Evolutionary conservation across 139 green algal genomes (phyloP).

Genomic region (Raphidocelis subcapitata): DNA sequence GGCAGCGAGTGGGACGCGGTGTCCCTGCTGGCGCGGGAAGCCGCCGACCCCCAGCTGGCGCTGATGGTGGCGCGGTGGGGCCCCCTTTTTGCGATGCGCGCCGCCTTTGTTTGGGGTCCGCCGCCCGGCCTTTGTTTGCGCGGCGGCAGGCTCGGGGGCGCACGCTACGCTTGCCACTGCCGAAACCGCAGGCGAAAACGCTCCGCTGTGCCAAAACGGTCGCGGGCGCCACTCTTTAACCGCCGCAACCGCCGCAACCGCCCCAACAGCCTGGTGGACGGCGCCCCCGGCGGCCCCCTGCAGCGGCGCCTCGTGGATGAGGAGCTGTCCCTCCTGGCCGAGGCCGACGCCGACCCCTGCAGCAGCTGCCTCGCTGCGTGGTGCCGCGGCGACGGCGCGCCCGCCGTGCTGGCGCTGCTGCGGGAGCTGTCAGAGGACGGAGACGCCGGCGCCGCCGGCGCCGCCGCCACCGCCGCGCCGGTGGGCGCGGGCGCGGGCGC

Average conservation of each 20-base stretch:
- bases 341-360: constrained; percentile 25
- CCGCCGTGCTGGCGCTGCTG: not conserved
- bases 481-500: not conserved
- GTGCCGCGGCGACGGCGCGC: not conserved
- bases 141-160: too few relatives aligned
- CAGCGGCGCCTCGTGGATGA: constrained; percentile 22
- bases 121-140: too few relatives aligned
- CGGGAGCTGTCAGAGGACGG: not conserved
- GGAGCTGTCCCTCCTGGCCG: constrained; percentile 16
- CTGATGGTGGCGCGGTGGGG: constrained; percentile 49
- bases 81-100: too few relatives aligned
- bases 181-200: too few relatives aligned
- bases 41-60: constrained; percentile 78
- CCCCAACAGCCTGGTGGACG: too few relatives aligned
- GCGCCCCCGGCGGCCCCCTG: too few relatives aligned
- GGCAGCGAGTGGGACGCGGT: constrained; percentile 52
- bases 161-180: too few relatives aligned
- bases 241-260: too few relatives aligned
- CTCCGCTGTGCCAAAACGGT: too few relatives aligned
- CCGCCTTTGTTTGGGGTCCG: too few relatives aligned
- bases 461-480: not conserved
- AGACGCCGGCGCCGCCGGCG: not conserved
- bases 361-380: constrained; percentile 11
- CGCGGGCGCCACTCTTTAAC: too few relatives aligned
- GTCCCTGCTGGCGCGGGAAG: constrained; percentile 61